Evolutionary conservation across 2,329 filamentous ascomycete genomes (phyloP).

Genomic region (Cercospora beticola): DNA sequence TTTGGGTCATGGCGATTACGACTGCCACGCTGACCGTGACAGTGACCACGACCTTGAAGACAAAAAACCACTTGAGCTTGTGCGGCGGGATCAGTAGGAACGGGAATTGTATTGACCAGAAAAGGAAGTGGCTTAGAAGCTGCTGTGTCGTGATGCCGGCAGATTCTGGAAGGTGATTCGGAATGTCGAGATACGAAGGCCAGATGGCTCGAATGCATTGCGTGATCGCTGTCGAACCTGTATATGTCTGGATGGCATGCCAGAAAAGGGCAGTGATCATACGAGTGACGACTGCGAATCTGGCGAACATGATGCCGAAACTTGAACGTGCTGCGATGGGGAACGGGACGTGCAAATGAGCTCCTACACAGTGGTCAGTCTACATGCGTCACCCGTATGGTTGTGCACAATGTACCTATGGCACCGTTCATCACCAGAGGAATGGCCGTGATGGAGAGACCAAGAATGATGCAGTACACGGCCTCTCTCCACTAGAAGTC

Average conservation of each 20-base stretch:
- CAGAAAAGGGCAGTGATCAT: conserved; percentile 58
- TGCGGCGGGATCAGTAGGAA: conserved; percentile 54
- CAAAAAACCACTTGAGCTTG: conserved; percentile 47
- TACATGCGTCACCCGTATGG: not conserved
- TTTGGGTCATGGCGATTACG: conserved; percentile 36
- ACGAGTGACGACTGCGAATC: conserved; percentile 55
- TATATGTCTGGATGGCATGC: conserved; percentile 67
- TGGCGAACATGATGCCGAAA: conserved; percentile 60
- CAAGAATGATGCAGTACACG: conserved; percentile 38
- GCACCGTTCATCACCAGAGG: conserved; percentile 42
- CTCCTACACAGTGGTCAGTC: conserved; percentile 15
- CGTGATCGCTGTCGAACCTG: conserved; percentile 56
- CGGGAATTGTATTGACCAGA: conserved; percentile 56
- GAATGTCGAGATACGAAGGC: conserved; percentile 56
- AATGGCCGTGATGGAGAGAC: conserved; percentile 35
- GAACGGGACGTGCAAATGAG: conserved; percentile 55
- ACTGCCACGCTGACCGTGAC: conserved; percentile 55
- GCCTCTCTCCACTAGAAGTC: conserved; percentile 37
- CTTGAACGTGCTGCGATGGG: conserved; percentile 56
- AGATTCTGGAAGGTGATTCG: conserved; percentile 52
- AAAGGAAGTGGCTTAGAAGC: conserved; percentile 59
- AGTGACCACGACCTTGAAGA: conserved; percentile 44
- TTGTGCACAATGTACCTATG: conserved; percentile 39
- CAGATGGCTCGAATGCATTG: conserved; percentile 58
- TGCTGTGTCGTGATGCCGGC: conserved; percentile 58